Base-by-base conservation (phyloP, 768 basidiomycete species). In the Rhodosporidiobolus odoratus region DNA sequence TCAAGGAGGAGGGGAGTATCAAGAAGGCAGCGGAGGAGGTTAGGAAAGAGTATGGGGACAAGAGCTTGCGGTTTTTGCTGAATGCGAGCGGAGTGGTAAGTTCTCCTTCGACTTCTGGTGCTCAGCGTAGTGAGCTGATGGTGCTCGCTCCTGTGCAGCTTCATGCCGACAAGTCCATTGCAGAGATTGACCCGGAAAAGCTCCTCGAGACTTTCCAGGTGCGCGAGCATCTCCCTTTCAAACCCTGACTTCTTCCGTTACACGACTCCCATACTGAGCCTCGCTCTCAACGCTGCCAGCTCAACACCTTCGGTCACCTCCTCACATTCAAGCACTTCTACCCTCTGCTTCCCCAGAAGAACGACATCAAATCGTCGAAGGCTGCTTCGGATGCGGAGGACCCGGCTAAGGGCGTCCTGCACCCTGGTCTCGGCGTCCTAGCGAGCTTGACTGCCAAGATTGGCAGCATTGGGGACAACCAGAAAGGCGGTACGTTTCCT, bases 261-360 rank as follows among this genome's bases (percentile, higher is more conserved):
- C 30, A 13, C 27, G 57, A 59, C 47, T 30, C 19, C 37, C 8
- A n/a, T 27, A 27, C 25, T 27, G 23, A 21, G 2, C 38, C 58
- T 34, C 27, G 17, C 30, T 16, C 27, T 25, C 62, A n/a, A 13
- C 3, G 23, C 43, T 45, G 35, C 34, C 54, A 76, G 68, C 78
- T 83, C 73, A 83, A 83, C 75, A 80, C 81, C 9, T 78, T 83
- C 38, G 80, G 80, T 15, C 82, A 81, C 60, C 77, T 82, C 37
- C 76, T 82, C 54, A 77, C 81, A 1, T 83, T 81, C 77, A 82
- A 81, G 66, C 81, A 83, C 69, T 81, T 83, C 53, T 75, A 78
- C 16, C 80, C 80, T 8, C 79, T 83, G 40, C 72, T 83, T 4
- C 81, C 82, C 0, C 77, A 76, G 16, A 65, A 68, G 32, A 76